These are phyloP conservation scores for Alloteropsis semialata DNA, from an alignment of 176 grass and related monocot species.

Conservation along the genomic window DNA sequence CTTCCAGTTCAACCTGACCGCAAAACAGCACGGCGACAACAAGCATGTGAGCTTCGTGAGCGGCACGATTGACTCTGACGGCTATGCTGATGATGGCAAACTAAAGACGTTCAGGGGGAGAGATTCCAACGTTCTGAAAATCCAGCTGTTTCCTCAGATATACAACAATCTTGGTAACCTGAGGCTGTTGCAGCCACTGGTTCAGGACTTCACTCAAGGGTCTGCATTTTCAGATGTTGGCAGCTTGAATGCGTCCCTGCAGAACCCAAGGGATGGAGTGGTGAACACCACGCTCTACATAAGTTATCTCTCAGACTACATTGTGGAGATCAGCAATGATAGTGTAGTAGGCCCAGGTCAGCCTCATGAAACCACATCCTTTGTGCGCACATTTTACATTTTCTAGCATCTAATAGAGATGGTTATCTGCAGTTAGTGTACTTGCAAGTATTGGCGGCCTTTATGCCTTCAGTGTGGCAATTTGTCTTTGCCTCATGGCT, in stretches of 20 bases:
- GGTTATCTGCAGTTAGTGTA: slow-evolving; percentile 66
- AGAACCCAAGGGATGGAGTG: slow-evolving; percentile 64
- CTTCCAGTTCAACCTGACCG: slow-evolving; percentile 78
- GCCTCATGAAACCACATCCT: not conserved
- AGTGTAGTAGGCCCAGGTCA: slow-evolving; percentile 71
- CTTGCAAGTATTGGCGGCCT: slow-evolving; percentile 85
- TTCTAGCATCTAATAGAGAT: slow-evolving; percentile 27
- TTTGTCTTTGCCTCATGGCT: slow-evolving; percentile 77
- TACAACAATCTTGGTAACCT: slow-evolving; percentile 64
- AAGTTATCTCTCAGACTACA: slow-evolving; percentile 91
- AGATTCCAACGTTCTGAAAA: slow-evolving; percentile 82
- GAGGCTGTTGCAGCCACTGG: slow-evolving; percentile 76
- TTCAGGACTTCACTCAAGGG: slow-evolving; percentile 81
- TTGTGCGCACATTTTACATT: not conserved
- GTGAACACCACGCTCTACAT: slow-evolving; percentile 82
- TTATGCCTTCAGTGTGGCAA: slow-evolving; percentile 71
- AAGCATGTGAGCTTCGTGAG: slow-evolving; percentile 72
- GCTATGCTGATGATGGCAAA: slow-evolving; percentile 45
- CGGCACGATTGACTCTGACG: slow-evolving; percentile 61
- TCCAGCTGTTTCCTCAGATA: slow-evolving; percentile 84
- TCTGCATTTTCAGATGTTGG: slow-evolving; percentile 62
- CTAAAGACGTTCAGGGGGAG: slow-evolving; percentile 72
- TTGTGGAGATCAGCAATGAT: slow-evolving; percentile 83
- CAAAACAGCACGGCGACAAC: slow-evolving; percentile 52
- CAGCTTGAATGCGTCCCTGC: slow-evolving; percentile 72